A percentile compares a stretch with the other conserved stretches of the same genome.
phyloP scores from a whole-genome alignment of 352 stramenopile species.

The Pythium grandisporangium region DNA sequence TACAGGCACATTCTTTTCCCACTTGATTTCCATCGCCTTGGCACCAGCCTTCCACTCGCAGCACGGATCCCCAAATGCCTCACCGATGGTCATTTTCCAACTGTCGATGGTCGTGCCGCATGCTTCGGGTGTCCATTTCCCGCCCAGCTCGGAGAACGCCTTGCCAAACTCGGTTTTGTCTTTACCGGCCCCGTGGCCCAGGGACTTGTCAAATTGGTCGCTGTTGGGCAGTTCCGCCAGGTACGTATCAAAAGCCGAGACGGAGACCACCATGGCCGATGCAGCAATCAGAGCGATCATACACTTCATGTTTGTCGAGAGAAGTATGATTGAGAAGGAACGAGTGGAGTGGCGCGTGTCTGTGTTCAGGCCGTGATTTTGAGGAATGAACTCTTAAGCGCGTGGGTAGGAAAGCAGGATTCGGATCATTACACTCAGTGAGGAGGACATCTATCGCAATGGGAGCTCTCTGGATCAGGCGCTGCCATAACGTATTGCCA shows the following conservation, averaged over 20 bases:
- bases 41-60: conserved; percentile 25
- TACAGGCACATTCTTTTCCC: conserved; percentile 2
- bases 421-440: not conserved
- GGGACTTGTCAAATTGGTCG: conserved; percentile 14
- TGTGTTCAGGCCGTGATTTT: not conserved
- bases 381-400: not conserved
- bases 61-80: conserved; percentile 43
- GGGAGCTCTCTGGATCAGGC: too few species aligned
- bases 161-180: conserved; percentile 26
- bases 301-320: conserved; percentile 50
- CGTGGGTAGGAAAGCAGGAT: not conserved
- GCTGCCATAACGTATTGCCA: too few species aligned
- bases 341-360: not conserved
- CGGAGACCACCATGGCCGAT: conserved; percentile 65
- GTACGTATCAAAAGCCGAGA: conserved; percentile 22
- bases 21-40: conserved; percentile 4
- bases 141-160: conserved; percentile 16
- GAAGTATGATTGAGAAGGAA: not conserved
- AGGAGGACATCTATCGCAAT: too few species aligned
- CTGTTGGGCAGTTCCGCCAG: conserved; percentile 31
- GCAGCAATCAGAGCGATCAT: conserved; percentile 69
- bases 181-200: conserved; percentile 20
- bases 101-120: conserved; percentile 26
- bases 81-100: conserved; percentile 29
- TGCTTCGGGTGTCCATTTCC: conserved; percentile 18